A percentile compares a stretch with the other conserved stretches of the same genome.
phyloP scores from a whole-genome alignment of 371 early-diverging fungal species.

The Batkoa obscura region DNA sequence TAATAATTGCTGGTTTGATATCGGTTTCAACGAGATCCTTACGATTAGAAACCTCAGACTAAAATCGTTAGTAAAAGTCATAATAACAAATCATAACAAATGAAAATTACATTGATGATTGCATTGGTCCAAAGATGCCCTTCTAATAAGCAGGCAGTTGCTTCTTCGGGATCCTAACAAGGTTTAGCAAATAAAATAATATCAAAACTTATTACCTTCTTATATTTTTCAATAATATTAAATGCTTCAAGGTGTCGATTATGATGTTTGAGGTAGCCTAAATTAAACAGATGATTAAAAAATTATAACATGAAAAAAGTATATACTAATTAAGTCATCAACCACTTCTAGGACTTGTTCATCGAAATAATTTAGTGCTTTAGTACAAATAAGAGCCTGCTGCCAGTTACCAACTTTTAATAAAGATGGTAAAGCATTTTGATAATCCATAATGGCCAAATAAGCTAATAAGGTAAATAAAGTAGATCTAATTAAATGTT shows the following conservation, averaged over 20 bases:
- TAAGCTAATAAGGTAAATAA: background rate
- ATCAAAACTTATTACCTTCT: background rate
- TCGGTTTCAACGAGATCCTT: constrained; percentile 51
- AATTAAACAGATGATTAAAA: background rate
- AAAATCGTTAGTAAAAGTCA: background rate
- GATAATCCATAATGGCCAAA: background rate
- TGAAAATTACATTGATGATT: constrained; percentile 20
- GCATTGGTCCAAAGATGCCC: constrained; percentile 56
- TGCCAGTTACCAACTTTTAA: constrained; percentile 1
- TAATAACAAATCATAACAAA: no score
- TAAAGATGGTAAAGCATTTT: background rate
- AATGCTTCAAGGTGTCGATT: background rate
- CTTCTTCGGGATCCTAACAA: constrained; percentile 34
- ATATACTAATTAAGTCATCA: background rate
- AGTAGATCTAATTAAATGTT: background rate
- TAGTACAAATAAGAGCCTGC: background rate
- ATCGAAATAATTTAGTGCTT: background rate
- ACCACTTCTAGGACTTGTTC: background rate
- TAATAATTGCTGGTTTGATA: constrained; percentile 51
- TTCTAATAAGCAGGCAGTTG: constrained; percentile 34
- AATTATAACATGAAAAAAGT: background rate
- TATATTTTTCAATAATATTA: constrained; percentile 1
- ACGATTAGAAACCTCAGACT: constrained; percentile 31
- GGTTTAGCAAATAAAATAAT: background rate
- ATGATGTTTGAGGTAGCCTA: constrained; percentile 3